phyloP scores from a whole-genome alignment of 2,329 filamentous ascomycete genomes.

The Aspergillus latus region DNA sequence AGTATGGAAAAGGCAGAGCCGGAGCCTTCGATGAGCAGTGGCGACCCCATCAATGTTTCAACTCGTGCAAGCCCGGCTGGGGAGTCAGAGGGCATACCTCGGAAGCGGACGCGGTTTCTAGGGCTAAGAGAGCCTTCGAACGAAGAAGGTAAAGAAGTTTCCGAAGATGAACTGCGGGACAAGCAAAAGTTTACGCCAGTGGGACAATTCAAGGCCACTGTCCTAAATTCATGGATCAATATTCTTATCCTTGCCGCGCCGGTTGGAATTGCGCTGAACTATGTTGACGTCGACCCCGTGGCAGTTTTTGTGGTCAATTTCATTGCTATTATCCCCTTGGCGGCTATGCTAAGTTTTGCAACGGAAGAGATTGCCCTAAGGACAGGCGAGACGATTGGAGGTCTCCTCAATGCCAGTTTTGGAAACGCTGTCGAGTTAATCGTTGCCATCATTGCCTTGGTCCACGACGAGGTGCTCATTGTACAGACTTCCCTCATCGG shows the following conservation, averaged over 20 bases:
- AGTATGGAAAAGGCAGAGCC: conserved; percentile 18
- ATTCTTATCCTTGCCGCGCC: conserved; percentile 75
- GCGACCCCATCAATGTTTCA: conserved; percentile 34
- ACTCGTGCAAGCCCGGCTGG: conserved; percentile 18
- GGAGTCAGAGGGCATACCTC: conserved; percentile 20
- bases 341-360: conserved; percentile 80
- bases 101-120: conserved; percentile 28
- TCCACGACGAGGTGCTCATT: conserved; percentile 72
- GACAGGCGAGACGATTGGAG: conserved; percentile 81
- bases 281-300: conserved; percentile 58
- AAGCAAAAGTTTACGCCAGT: conserved; percentile 39
- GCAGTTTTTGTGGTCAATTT: conserved; percentile 87
- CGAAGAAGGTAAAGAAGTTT: conserved; percentile 10
- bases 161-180: conserved; percentile 15
- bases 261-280: conserved; percentile 73
- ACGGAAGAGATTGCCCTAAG: conserved; percentile 79
- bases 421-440: conserved; percentile 89
- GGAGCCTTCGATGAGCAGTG: conserved; percentile 30
- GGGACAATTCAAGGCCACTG: conserved; percentile 59
- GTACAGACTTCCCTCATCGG: conserved; percentile 92
- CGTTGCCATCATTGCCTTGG: conserved; percentile 79
- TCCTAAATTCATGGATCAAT: conserved; percentile 86
- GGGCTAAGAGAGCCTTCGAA: conserved; percentile 17
- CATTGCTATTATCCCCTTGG: conserved; percentile 85
- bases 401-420: conserved; percentile 85